Base-by-base conservation (phyloP, 176 grass and related monocot species). In the Cenchrus fungigraminus region DNA sequence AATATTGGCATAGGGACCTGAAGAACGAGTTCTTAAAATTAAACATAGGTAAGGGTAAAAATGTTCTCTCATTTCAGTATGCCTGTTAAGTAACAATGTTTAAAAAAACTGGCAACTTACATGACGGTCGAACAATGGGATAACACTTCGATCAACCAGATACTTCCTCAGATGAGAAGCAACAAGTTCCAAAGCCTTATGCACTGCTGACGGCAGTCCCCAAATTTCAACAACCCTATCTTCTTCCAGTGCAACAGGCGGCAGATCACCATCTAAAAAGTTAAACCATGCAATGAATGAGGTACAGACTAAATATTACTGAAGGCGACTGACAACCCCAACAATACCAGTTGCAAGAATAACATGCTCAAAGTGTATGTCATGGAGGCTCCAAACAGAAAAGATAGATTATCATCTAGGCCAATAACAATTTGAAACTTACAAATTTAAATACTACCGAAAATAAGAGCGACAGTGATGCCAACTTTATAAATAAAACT, bases 161-260 rank as follows among this genome's bases (percentile, higher is more conserved):
- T 89, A 94, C 74, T 92, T 94, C 76, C 92, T 90, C 68, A 94
- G 69, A 71, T 92, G 90, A 83, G 77, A 88, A 85, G 81, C 89
- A 85, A 92, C 76, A 51, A 92, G 81, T 87, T 92, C 77, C 68
- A 94, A 74, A 50, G 92, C 87, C 58, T 87, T 87, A 74, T 75
- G 78, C 40, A 89, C 87, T 79, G 64, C 54, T 55, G 49, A 55
- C 51, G 92, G 77, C 13, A 64, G 64, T 74, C 89, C 92, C 83
- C 84, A 79, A 86, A 94, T 90, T 86, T 94, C 92, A 71, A 94
- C 45, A 71, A 94, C 75, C 71, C 68, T 83, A 76, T 94, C 92
- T 13, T 92, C 90, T 49, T 86, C 87, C 68, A 94, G 74, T 73
- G 86, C 92, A 83, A 90, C 82, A 79, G 81, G 84, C 11, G 87